A percentile compares a stretch with the other conserved stretches of the same genome.
These are phyloP conservation scores for Talaromyces sp. DNA, from an alignment of 2,329 filamentous ascomycete species.

Conservation along the genomic window DNA sequence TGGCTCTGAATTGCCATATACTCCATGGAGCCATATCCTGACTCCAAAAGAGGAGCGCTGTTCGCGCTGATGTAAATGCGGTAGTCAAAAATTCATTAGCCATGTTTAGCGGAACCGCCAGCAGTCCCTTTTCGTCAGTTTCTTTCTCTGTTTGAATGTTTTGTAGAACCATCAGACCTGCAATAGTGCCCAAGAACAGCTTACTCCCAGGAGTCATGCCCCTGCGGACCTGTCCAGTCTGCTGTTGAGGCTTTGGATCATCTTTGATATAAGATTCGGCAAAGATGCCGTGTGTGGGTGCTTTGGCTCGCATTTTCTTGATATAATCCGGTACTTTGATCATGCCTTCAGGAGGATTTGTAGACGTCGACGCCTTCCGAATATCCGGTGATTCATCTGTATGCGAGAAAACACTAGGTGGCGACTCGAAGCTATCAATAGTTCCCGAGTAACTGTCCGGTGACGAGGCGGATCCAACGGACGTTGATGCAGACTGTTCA, in stretches of 20 bases:
- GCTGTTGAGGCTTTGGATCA: conserved; percentile 22
- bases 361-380: conserved; percentile 31
- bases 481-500: conserved; percentile 38
- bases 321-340: conserved; percentile 44
- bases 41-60: conserved; percentile 18
- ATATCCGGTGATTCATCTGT: conserved; percentile 32
- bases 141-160: conserved; percentile 66
- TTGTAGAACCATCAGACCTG: conserved; percentile 87
- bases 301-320: conserved; percentile 39
- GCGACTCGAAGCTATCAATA: conserved; percentile 34
- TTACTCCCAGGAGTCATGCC: conserved; percentile 60
- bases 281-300: conserved; percentile 33
- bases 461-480: conserved; percentile 37
- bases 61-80: conserved; percentile 25
- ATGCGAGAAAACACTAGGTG: conserved; percentile 41
- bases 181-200: conserved; percentile 88
- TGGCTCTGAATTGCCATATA: conserved; percentile 37
- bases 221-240: conserved; percentile 42
- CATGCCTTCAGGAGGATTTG: conserved; percentile 40
- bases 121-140: conserved; percentile 63
- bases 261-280: conserved; percentile 40
- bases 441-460: conserved; percentile 39
- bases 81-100: conserved; percentile 40
- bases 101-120: conserved; percentile 60
- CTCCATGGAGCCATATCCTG: conserved; percentile 28